Percentiles rank a stretch among this genome's conserved stretches.
Evolutionary conservation across 768 basidiomycete species (phyloP).

Genomic region (Pulveroboletus sp.): DNA sequence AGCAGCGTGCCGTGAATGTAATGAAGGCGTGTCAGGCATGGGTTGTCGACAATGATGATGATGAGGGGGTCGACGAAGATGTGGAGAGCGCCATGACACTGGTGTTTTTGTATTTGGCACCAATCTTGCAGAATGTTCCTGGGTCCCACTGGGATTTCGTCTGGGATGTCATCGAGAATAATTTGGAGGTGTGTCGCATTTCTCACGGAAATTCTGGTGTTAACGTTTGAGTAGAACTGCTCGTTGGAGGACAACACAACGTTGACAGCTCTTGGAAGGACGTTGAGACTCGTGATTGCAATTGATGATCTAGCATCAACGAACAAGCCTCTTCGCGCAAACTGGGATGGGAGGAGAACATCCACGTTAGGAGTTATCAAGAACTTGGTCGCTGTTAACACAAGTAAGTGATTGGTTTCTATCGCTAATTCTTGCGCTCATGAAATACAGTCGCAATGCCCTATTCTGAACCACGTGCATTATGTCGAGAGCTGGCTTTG

Average conservation of each 20-base stretch:
- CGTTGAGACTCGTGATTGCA: conserved; percentile 61
- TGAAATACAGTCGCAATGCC: conserved; percentile 10
- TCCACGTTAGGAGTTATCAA: conserved; percentile 56
- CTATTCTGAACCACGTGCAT: conserved; percentile 56
- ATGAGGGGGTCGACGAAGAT: conserved; percentile 68
- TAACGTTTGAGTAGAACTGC: conserved; percentile 47
- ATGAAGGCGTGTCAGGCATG: conserved; percentile 84
- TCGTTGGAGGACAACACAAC: conserved; percentile 56
- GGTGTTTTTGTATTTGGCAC: conserved; percentile 73
- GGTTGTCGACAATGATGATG: conserved; percentile 57
- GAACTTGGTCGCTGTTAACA: conserved; percentile 51
- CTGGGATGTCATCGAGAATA: conserved; percentile 85
- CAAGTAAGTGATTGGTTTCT: conserved; percentile 41
- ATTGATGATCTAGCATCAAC: conserved; percentile 68
- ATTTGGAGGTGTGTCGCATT: conserved; percentile 66
- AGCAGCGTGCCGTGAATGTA: conserved; percentile 82
- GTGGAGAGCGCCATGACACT: conserved; percentile 76
- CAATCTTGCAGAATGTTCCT: conserved; percentile 81
- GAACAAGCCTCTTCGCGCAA: conserved; percentile 70
- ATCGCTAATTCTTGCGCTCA: background rate
- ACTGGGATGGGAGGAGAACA: conserved; percentile 61
- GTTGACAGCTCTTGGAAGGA: conserved; percentile 64
- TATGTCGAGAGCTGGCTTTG: conserved; percentile 67
- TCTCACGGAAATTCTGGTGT: background rate
- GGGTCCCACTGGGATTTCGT: conserved; percentile 93